Conservation (phyloP, 2,329 filamentous ascomycete genomes). For the Neofusicoccum umdonicola region DNA sequence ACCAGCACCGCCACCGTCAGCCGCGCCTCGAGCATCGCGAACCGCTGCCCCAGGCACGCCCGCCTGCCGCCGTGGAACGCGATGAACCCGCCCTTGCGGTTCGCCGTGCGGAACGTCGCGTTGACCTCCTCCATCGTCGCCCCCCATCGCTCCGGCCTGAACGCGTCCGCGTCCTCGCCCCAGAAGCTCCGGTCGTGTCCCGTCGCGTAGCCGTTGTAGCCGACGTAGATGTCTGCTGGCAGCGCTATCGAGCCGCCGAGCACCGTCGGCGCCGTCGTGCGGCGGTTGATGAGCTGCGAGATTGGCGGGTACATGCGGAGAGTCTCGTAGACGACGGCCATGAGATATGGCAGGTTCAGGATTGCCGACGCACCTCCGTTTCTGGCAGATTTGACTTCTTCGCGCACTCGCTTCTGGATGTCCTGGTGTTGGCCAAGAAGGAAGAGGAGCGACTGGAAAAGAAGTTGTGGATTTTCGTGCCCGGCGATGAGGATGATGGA, state of each 20-base stretch:
- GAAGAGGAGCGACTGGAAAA: slow-evolving; percentile 18
- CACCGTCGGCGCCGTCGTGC: slow-evolving; percentile 30
- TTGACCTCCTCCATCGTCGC: slow-evolving; percentile 35
- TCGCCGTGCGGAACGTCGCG: slow-evolving; percentile 34
- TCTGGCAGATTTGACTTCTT: slow-evolving; percentile 11
- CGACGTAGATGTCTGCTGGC: slow-evolving; percentile 26
- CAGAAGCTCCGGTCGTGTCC: slow-evolving; percentile 29
- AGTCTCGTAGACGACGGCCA: slow-evolving; percentile 46
- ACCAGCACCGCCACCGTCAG: slow-evolving; percentile 35
- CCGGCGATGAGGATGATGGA: slow-evolving; percentile 20
- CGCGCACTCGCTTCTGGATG: neutral
- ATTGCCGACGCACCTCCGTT: neutral
- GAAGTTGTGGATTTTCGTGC: slow-evolving; percentile 21
- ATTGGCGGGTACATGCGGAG: slow-evolving; percentile 52
- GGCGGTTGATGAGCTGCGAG: slow-evolving; percentile 49
- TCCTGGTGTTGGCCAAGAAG: slow-evolving; percentile 19
- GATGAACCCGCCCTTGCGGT: slow-evolving; percentile 41
- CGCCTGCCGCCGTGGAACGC: slow-evolving; percentile 43
- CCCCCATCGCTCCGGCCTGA: slow-evolving; percentile 43
- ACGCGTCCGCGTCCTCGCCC: slow-evolving; percentile 32
- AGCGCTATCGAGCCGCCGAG: slow-evolving; percentile 25
- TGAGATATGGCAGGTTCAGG: slow-evolving; percentile 40
- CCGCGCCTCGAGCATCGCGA: slow-evolving; percentile 40
- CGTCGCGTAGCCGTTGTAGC: slow-evolving; percentile 30
- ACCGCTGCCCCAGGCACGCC: slow-evolving; percentile 43